These are phyloP conservation scores for Metroxylon sagu DNA, from an alignment of 176 grass and related monocot genomes.

Conservation along the genomic window DNA sequence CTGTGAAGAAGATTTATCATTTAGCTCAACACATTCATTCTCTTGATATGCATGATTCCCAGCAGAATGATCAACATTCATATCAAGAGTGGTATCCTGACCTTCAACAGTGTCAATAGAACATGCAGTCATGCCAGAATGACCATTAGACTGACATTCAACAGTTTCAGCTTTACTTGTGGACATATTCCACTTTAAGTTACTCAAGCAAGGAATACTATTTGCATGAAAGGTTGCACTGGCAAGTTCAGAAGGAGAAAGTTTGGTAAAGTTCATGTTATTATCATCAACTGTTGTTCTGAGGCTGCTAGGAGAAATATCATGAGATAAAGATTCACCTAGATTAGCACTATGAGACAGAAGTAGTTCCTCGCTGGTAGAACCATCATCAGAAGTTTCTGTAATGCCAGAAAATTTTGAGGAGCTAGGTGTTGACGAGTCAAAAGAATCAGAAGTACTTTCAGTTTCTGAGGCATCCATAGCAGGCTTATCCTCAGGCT, in stretches of 20 bases:
- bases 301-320: background rate
- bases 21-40: conserved; percentile 15
- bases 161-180: conserved; percentile 24
- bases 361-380: background rate
- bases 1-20: background rate
- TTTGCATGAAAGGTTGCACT: conserved; percentile 25
- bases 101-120: conserved; percentile 11
- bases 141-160: background rate
- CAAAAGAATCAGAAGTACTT: background rate
- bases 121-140: conserved; percentile 4
- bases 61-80: conserved; percentile 10
- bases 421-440: conserved; percentile 1
- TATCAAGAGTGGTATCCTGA: conserved; percentile 4
- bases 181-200: background rate
- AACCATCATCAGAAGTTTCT: conserved; percentile 2
- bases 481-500: conserved; percentile 12
- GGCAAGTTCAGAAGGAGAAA: conserved; percentile 13
- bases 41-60: conserved; percentile 10
- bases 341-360: background rate
- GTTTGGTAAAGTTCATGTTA: background rate
- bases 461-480: conserved; percentile 6
- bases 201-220: conserved; percentile 5
- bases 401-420: conserved; percentile 10
- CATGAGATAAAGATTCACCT: conserved; percentile 5
- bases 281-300: background rate